Percentiles rank a stretch among this genome's conserved stretches.
Evolutionary conservation across 257 asterid genomes (phyloP).

Genomic region (Sherardia arvensis): DNA sequence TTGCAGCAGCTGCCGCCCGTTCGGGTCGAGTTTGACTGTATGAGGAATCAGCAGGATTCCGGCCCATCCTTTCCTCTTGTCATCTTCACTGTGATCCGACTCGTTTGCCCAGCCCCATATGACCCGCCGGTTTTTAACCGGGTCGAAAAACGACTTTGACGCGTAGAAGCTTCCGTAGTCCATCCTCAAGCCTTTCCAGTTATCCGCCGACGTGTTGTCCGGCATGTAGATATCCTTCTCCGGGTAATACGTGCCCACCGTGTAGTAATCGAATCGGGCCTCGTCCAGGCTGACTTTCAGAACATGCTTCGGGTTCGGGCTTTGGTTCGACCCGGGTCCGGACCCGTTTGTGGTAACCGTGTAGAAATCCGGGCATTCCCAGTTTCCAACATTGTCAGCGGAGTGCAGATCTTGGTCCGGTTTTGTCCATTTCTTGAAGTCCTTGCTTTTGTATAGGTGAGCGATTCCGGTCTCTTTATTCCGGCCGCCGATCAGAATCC

Average conservation of each 20-base stretch:
- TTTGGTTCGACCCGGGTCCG: slow-evolving; percentile 53
- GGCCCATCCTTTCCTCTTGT: slow-evolving; percentile 55
- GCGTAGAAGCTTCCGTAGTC: slow-evolving; percentile 74
- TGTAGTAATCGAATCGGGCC: slow-evolving; percentile 54
- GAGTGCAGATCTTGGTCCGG: no score
- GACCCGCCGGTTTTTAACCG: no score
- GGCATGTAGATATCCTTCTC: slow-evolving; percentile 38
- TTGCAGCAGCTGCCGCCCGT: slow-evolving; percentile 43
- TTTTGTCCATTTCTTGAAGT: no score
- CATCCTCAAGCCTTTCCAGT: slow-evolving; percentile 44
- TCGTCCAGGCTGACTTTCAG: slow-evolving; percentile 16
- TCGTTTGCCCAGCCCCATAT: slow-evolving; percentile 83
- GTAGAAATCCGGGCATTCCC: slow-evolving; percentile 75
- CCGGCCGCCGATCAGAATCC: no score
- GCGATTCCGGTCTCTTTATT: no score
- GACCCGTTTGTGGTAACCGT: slow-evolving; percentile 44
- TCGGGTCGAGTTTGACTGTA: slow-evolving; percentile 29
- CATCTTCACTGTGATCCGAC: slow-evolving; percentile 31
- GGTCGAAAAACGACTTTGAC: no score
- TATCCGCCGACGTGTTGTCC: slow-evolving; percentile 43
- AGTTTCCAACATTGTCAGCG: slow-evolving; percentile 49
- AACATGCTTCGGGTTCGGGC: slow-evolving; percentile 19
- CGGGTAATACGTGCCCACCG: slow-evolving; percentile 32
- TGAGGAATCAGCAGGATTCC: slow-evolving; percentile 52
- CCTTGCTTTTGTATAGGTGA: no score